Evolutionary conservation across 768 basidiomycete species (phyloP).

Genomic region (Leccinum arenicola): DNA sequence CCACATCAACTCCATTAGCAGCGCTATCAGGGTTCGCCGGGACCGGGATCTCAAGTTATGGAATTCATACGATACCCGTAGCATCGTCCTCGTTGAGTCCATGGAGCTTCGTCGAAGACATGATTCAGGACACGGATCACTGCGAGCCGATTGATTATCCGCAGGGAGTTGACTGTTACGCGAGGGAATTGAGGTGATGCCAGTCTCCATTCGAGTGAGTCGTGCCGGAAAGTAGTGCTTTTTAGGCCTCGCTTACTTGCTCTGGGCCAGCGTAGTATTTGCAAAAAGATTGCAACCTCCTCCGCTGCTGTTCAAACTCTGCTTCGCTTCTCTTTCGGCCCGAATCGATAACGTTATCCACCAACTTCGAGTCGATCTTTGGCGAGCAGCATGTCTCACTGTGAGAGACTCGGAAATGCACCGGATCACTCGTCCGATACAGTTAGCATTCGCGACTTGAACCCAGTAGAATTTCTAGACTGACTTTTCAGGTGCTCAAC

Average conservation of each 20-base stretch:
- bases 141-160: neutral
- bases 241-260: neutral
- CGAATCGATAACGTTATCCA: slow-evolving; percentile 3
- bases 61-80: slow-evolving; percentile 11
- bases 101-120: slow-evolving; percentile 7
- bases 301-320: neutral
- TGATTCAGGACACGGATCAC: neutral
- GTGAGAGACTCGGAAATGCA: neutral
- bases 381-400: neutral
- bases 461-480: neutral
- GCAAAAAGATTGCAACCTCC: neutral
- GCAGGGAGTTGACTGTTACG: neutral
- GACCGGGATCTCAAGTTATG: slow-evolving; percentile 4
- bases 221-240: neutral
- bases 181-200: neutral
- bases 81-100: neutral
- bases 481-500: neutral
- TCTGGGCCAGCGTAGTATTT: neutral
- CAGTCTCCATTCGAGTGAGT: neutral
- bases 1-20: slow-evolving; percentile 6
- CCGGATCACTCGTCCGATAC: neutral
- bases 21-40: neutral
- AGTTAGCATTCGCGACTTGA: neutral
- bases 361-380: neutral
- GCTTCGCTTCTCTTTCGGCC: neutral